A percentile compares a stretch with the other conserved stretches of the same genome.
Conservation (phyloP, 1,139 yeast species). For the Hemisphaericaspora xylanilytica region DNA sequence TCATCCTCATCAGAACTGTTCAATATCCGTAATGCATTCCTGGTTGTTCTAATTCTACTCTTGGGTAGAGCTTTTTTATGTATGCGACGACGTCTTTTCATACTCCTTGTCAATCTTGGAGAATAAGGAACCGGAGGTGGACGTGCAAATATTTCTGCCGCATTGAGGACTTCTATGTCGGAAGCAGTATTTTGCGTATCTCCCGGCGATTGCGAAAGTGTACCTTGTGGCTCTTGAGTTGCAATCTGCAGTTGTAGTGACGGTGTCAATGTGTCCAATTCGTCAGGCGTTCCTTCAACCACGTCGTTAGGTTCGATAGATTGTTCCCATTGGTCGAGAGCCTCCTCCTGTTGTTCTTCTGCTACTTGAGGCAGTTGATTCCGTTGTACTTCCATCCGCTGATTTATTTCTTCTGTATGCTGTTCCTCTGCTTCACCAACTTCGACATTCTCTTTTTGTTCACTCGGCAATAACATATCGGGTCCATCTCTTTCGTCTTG, state of each 20-base stretch:
- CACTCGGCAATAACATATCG: too few relatives aligned
- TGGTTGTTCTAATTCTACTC: slow-evolving; percentile 3
- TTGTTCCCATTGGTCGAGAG: too few relatives aligned
- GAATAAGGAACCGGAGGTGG: slow-evolving; percentile 1
- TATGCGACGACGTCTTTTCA: neutral
- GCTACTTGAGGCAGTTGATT: too few relatives aligned
- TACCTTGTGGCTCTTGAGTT: neutral
- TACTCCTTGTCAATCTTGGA: neutral
- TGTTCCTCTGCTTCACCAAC: too few relatives aligned
- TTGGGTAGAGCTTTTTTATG: neutral
- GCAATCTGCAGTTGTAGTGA: neutral
- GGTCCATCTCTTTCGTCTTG: too few relatives aligned
- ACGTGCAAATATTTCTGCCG: neutral
- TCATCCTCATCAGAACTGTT: slow-evolving; percentile 12
- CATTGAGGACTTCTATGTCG: neutral
- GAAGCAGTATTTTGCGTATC: neutral
- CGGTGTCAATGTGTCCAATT: too few relatives aligned
- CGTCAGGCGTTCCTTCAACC: too few relatives aligned
- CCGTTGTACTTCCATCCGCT: too few relatives aligned
- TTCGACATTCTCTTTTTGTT: too few relatives aligned
- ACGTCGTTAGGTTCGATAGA: too few relatives aligned
- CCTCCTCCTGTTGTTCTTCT: too few relatives aligned
- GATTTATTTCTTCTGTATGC: too few relatives aligned
- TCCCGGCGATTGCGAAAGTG: neutral
- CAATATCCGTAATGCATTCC: slow-evolving; percentile 8